Percentiles rank a stretch among this genome's conserved stretches.
Evolutionary conservation across 2,329 filamentous ascomycete species (phyloP).

Genomic region (Arthrobotrys sphaeroides): DNA sequence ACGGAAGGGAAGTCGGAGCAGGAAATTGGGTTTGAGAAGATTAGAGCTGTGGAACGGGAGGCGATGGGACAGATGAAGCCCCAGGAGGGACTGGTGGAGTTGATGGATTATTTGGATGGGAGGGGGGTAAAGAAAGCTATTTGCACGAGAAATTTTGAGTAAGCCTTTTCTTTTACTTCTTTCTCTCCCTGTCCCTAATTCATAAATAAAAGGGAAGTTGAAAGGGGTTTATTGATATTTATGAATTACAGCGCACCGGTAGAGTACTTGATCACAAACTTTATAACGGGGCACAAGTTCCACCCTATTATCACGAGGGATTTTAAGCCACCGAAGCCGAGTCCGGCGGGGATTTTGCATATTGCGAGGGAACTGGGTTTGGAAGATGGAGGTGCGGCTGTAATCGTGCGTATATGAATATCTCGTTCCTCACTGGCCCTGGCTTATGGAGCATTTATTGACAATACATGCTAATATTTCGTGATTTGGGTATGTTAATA

Average conservation of each 20-base stretch:
- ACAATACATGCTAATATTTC: too few species aligned
- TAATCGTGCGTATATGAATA: conserved; percentile 60
- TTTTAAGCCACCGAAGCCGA: conserved; percentile 83
- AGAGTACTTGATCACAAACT: conserved; percentile 76
- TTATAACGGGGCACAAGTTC: conserved; percentile 75
- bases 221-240: neutral
- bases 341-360: conserved; percentile 85
- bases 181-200: neutral
- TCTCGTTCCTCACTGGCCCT: neutral
- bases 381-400: conserved; percentile 62
- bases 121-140: conserved; percentile 71
- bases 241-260: conserved; percentile 70
- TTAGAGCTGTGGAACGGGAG: conserved; percentile 79
- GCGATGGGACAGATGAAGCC: conserved; percentile 83
- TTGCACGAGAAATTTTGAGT: conserved; percentile 93
- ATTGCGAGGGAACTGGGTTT: conserved; percentile 82
- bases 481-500: neutral
- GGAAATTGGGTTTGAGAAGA: conserved; percentile 73
- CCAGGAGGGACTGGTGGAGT: conserved; percentile 77
- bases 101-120: conserved; percentile 84
- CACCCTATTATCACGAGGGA: conserved; percentile 84
- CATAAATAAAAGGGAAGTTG: too few species aligned
- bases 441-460: neutral
- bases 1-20: conserved; percentile 63
- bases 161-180: conserved; percentile 56